A percentile compares a stretch with the other conserved stretches of the same genome.
These are phyloP conservation scores for Gentiana dahurica DNA, from an alignment of 257 asterid species.

Conservation along the genomic window DNA sequence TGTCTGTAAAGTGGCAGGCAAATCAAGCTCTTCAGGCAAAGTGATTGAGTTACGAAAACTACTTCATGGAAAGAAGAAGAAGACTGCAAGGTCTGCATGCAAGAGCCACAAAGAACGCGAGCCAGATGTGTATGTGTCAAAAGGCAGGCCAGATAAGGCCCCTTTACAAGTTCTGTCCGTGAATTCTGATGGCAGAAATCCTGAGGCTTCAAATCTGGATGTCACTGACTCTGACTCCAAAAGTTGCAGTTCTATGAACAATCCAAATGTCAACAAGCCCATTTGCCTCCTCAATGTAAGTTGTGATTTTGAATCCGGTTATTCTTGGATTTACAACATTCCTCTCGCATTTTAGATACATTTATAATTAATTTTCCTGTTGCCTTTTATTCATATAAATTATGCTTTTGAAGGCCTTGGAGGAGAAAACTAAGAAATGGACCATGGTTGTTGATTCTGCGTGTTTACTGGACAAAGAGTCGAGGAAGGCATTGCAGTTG, in stretches of 20 bases:
- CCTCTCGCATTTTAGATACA: too few relatives aligned
- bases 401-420: slow-evolving; percentile 26
- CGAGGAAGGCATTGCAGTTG: slow-evolving; percentile 71
- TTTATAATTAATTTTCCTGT: too few relatives aligned
- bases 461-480: slow-evolving; percentile 53
- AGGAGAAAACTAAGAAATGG: slow-evolving; percentile 43
- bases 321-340: too few relatives aligned
- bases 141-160: slow-evolving; percentile 28
- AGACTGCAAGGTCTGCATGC: slow-evolving; percentile 14
- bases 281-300: slow-evolving; percentile 26
- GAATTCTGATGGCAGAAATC: slow-evolving; percentile 18
- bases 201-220: slow-evolving; percentile 25
- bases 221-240: slow-evolving; percentile 1
- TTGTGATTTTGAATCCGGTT: not conserved
- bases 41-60: slow-evolving; percentile 13
- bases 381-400: not conserved
- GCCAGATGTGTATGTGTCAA: slow-evolving; percentile 14
- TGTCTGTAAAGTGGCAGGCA: slow-evolving; percentile 13
- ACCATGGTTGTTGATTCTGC: slow-evolving; percentile 61
- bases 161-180: slow-evolving; percentile 42
- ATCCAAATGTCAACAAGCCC: slow-evolving; percentile 18
- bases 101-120: slow-evolving; percentile 17
- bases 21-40: slow-evolving; percentile 14
- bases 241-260: slow-evolving; percentile 17
- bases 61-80: slow-evolving; percentile 27